These are phyloP conservation scores for Cinchona pubescens DNA, from an alignment of 257 asterid species.

Conservation along the genomic window DNA sequence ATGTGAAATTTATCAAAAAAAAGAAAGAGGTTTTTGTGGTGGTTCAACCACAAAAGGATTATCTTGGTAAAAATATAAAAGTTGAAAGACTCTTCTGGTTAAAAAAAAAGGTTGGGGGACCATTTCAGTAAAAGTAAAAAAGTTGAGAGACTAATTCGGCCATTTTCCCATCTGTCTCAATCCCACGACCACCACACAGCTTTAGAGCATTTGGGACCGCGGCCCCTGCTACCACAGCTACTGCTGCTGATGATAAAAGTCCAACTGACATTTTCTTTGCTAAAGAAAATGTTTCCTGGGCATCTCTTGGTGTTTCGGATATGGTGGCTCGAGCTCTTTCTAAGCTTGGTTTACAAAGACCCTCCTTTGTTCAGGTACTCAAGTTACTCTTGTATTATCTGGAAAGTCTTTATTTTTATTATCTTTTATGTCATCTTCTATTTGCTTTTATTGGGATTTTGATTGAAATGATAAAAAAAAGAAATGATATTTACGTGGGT, in stretches of 20 bases:
- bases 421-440: neutral
- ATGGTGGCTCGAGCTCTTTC: slow-evolving; percentile 54
- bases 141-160: no score
- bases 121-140: no score
- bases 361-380: slow-evolving; percentile 83
- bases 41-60: no score
- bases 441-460: neutral
- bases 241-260: slow-evolving; percentile 25
- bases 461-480: neutral
- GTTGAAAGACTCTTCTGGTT: no score
- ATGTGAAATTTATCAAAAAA: no score
- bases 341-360: slow-evolving; percentile 65
- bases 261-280: slow-evolving; percentile 70
- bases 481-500: neutral
- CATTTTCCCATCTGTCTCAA: slow-evolving; percentile 17
- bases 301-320: slow-evolving; percentile 75
- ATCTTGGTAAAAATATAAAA: no score
- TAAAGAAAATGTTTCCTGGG: slow-evolving; percentile 74
- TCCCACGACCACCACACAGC: slow-evolving; percentile 26
- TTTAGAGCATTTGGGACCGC: slow-evolving; percentile 47
- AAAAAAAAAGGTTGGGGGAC: no score
- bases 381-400: neutral
- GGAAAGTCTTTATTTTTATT: neutral
- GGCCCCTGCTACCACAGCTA: slow-evolving; percentile 27
- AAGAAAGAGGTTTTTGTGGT: no score